Evolutionary conservation across 2,329 filamentous ascomycete genomes (phyloP).

Genomic region (Hypomyces perniciosus): DNA sequence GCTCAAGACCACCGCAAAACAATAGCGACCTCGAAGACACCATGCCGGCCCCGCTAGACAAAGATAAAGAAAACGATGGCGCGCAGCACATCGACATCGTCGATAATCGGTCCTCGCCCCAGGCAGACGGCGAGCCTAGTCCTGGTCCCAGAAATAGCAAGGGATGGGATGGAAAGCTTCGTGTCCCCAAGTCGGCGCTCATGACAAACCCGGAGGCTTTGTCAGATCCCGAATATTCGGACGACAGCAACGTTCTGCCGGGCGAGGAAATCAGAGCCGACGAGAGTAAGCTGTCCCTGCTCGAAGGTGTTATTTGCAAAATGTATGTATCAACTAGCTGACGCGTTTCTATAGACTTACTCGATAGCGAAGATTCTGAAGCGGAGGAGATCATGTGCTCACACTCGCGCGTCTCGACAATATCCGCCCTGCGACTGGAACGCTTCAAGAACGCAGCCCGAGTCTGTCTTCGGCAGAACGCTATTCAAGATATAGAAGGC

Average conservation of each 20-base stretch:
- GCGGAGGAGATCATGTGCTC: conserved; percentile 79
- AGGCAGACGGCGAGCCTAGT: conserved; percentile 37
- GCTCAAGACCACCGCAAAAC: neutral
- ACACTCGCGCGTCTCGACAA: conserved; percentile 77
- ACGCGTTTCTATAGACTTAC: conserved; percentile 41
- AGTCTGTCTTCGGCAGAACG: conserved; percentile 89
- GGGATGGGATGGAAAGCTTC: conserved; percentile 80
- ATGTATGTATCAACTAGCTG: neutral
- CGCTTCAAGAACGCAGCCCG: conserved; percentile 72
- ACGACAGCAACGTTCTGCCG: conserved; percentile 58
- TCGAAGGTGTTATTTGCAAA: neutral
- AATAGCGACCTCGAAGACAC: conserved; percentile 12
- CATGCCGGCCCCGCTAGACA: conserved; percentile 38
- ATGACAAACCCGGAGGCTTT: conserved; percentile 75
- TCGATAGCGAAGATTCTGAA: conserved; percentile 54
- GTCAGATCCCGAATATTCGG: conserved; percentile 80
- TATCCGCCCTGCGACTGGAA: conserved; percentile 71
- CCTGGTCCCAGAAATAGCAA: conserved; percentile 52
- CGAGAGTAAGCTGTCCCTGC: conserved; percentile 52
- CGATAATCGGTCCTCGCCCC: conserved; percentile 35
- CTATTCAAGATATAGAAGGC: conserved; percentile 73
- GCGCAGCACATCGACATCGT: conserved; percentile 45
- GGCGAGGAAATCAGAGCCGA: conserved; percentile 75
- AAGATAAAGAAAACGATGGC: conserved; percentile 32
- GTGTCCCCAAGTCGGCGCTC: conserved; percentile 56